Evolutionary conservation across 805 yeast genomes (phyloP).

Genomic region (Kluyveromyces siamensis): DNA sequence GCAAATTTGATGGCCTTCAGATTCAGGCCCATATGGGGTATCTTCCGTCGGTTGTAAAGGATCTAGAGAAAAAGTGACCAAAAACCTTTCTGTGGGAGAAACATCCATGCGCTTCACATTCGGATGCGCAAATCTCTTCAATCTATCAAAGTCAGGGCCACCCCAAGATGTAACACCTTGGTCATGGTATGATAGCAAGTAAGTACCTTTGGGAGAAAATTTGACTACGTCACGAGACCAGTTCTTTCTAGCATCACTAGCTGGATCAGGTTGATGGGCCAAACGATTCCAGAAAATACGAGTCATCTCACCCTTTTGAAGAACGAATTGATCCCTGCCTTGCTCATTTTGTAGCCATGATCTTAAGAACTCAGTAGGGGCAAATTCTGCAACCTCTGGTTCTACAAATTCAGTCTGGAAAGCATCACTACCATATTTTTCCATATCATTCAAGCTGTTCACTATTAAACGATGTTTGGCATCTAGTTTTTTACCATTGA

Average conservation of each 20-base stretch:
- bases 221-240: slow-evolving; percentile 85
- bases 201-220: slow-evolving; percentile 92
- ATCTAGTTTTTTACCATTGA: slow-evolving; percentile 87
- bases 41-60: slow-evolving; percentile 60
- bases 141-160: slow-evolving; percentile 65
- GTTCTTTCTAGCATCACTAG: slow-evolving; percentile 66
- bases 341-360: slow-evolving; percentile 85
- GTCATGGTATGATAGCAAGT: slow-evolving; percentile 76
- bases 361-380: slow-evolving; percentile 70
- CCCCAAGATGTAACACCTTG: slow-evolving; percentile 98
- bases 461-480: slow-evolving; percentile 83
- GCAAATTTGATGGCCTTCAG: slow-evolving; percentile 87
- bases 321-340: slow-evolving; percentile 83
- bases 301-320: slow-evolving; percentile 72
- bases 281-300: slow-evolving; percentile 83
- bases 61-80: slow-evolving; percentile 83
- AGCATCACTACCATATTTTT: slow-evolving; percentile 61
- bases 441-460: slow-evolving; percentile 76
- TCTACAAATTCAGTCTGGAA: slow-evolving; percentile 54
- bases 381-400: slow-evolving; percentile 65
- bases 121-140: slow-evolving; percentile 76
- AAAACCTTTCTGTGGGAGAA: slow-evolving; percentile 83
- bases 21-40: slow-evolving; percentile 78
- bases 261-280: slow-evolving; percentile 63
- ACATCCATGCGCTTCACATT: slow-evolving; percentile 85